Conservation (phyloP, 106 monocot genomes). For the Dactylorhiza incarnata region DNA sequence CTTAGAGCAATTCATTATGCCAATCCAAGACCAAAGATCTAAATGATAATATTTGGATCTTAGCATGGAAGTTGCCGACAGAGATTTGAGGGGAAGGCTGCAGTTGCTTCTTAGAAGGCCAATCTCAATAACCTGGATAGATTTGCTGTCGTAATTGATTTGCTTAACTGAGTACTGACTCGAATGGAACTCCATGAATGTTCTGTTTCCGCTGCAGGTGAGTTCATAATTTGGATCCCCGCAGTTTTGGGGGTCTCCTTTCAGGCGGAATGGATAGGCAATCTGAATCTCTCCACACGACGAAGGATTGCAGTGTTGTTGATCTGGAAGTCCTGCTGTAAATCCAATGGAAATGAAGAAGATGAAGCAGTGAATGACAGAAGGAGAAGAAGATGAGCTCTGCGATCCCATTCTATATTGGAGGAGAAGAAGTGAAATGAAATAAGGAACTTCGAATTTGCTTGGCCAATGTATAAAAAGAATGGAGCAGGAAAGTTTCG, state of each 20-base stretch:
- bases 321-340: neutral
- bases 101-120: neutral
- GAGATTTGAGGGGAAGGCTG: neutral
- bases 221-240: slow-evolving; percentile 7
- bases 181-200: neutral
- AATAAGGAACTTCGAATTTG: too few relatives aligned
- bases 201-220: slow-evolving; percentile 8
- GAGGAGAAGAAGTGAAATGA: neutral
- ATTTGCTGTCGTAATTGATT: neutral
- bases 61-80: neutral
- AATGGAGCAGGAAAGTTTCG: too few relatives aligned
- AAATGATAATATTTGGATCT: neutral
- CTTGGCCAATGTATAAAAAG: too few relatives aligned
- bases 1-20: slow-evolving; percentile 1
- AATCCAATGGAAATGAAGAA: neutral
- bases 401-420: neutral
- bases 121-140: slow-evolving; percentile 3
- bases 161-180: slow-evolving; percentile 2
- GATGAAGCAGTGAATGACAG: neutral
- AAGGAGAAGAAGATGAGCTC: neutral
- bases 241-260: slow-evolving; percentile 1
- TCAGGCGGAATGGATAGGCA: slow-evolving; percentile 1
- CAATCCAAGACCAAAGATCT: neutral
- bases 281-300: neutral
- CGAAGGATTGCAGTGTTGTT: neutral